Conservation (phyloP, 2,329 filamentous ascomycete genomes). For the Fusarium marasasianum region DNA sequence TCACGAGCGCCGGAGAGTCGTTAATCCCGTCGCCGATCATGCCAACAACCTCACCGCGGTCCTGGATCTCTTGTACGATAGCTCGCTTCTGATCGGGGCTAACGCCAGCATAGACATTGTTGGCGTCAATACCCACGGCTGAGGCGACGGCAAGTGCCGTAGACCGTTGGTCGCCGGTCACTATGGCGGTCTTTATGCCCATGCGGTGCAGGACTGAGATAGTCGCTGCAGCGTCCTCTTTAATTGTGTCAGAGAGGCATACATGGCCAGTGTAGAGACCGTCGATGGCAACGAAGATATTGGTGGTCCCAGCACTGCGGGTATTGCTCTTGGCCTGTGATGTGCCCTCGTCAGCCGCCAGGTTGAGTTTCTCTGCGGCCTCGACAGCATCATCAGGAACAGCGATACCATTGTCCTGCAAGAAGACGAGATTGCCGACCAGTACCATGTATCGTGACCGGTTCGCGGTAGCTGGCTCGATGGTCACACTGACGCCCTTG, state of each 20-base stretch:
- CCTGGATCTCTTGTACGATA: constrained; percentile 82
- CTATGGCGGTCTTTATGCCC: constrained; percentile 87
- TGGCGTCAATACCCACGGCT: constrained; percentile 79
- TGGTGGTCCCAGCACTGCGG: constrained; percentile 79
- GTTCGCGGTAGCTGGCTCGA: constrained; percentile 78
- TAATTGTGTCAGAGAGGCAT: constrained; percentile 88
- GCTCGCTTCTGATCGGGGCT: constrained; percentile 90
- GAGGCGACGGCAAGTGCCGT: constrained; percentile 86
- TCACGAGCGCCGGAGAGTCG: constrained; percentile 93
- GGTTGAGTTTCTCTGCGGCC: constrained; percentile 68
- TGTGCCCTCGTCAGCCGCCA: constrained; percentile 45
- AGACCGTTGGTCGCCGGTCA: constrained; percentile 89
- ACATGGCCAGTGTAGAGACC: constrained; percentile 82
- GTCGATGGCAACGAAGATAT: constrained; percentile 91
- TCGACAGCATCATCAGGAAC: constrained; percentile 72
- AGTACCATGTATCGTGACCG: constrained; percentile 78
- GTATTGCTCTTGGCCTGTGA: neutral
- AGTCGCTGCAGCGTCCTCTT: constrained; percentile 82
- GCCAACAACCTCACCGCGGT: constrained; percentile 78
- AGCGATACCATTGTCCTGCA: constrained; percentile 74
- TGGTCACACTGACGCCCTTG: constrained; percentile 81
- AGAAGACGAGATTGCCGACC: constrained; percentile 82
- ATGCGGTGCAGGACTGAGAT: constrained; percentile 85
- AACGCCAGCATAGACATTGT: constrained; percentile 83
- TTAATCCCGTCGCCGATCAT: constrained; percentile 99